Evolutionary conservation across 1,139 yeast species (phyloP).

Genomic region (Blastobotrys arbuscula): DNA sequence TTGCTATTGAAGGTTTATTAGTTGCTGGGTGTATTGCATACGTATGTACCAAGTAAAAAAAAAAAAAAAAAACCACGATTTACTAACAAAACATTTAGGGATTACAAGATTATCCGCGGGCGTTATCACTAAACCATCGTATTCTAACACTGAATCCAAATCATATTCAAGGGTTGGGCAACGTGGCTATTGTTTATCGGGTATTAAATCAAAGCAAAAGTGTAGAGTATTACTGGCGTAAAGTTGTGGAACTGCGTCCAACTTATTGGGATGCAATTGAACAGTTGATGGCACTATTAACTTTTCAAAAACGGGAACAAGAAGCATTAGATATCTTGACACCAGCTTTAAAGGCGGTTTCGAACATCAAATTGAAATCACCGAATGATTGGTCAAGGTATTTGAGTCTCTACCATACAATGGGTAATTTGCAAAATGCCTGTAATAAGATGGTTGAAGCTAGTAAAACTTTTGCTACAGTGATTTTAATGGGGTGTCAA

Average conservation of each 20-base stretch:
- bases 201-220: conserved; percentile 16
- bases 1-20: conserved; percentile 25
- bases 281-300: conserved; percentile 23
- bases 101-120: conserved; percentile 18
- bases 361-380: conserved; percentile 13
- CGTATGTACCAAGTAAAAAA: conserved; percentile 18
- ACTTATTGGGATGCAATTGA: conserved; percentile 29
- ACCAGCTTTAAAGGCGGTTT: conserved; percentile 12
- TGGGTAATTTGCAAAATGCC: conserved; percentile 28
- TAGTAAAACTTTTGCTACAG: conserved; percentile 21
- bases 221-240: conserved; percentile 24
- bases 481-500: conserved; percentile 15
- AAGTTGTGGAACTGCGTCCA: conserved; percentile 22
- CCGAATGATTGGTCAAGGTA: conserved; percentile 24
- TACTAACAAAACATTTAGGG: conserved; percentile 16
- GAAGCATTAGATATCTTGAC: conserved; percentile 23
- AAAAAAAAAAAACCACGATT: background rate
- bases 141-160: conserved; percentile 17
- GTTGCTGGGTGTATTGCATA: conserved; percentile 27
- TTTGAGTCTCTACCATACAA: conserved; percentile 27
- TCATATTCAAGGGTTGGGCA: conserved; percentile 25
- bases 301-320: conserved; percentile 19
- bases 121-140: conserved; percentile 18
- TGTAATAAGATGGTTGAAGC: conserved; percentile 19
- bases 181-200: conserved; percentile 23